A percentile compares a stretch with the other conserved stretches of the same genome.
Evolutionary conservation across 345 rosid species (phyloP).

Genomic region (Eucalyptus marginata): DNA sequence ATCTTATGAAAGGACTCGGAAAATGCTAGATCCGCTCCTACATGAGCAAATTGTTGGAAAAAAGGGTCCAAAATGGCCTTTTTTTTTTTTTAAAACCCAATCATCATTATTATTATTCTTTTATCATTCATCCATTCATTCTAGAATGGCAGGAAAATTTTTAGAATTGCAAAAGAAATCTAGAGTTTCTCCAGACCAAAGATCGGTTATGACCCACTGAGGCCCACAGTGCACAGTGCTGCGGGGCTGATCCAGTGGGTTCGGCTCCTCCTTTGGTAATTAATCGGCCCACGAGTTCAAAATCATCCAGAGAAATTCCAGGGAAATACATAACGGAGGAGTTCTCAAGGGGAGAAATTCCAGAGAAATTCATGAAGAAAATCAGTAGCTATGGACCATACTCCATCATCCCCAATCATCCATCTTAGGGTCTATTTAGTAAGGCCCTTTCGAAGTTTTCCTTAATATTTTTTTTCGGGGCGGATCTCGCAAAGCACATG

Average conservation of each 20-base stretch:
- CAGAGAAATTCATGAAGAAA: neutral
- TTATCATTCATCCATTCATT: neutral
- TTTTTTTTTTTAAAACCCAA: neutral
- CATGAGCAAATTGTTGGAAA: neutral
- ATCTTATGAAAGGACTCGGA: neutral
- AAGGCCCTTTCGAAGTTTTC: neutral
- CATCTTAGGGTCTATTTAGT: neutral
- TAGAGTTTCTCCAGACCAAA: neutral
- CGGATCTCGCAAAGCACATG: neutral
- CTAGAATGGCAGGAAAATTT: neutral
- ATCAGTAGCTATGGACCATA: neutral
- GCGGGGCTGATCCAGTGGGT: neutral
- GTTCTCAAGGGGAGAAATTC: neutral
- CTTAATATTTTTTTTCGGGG: neutral
- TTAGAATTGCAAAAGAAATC: neutral
- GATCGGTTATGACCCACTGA: neutral
- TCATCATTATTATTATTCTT: neutral
- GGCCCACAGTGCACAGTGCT: neutral
- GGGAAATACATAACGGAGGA: neutral
- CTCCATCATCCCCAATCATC: neutral
- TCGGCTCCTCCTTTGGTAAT: neutral
- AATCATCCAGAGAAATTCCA: too few species aligned
- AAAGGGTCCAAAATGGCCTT: neutral
- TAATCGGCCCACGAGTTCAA: neutral
- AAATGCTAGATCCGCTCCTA: neutral